Evolutionary conservation across 1,284 basidiomycete species (phyloP), one percentile per base, ranked within the genome.

Genomic region (Coniferiporia sulphurascens): DNA sequence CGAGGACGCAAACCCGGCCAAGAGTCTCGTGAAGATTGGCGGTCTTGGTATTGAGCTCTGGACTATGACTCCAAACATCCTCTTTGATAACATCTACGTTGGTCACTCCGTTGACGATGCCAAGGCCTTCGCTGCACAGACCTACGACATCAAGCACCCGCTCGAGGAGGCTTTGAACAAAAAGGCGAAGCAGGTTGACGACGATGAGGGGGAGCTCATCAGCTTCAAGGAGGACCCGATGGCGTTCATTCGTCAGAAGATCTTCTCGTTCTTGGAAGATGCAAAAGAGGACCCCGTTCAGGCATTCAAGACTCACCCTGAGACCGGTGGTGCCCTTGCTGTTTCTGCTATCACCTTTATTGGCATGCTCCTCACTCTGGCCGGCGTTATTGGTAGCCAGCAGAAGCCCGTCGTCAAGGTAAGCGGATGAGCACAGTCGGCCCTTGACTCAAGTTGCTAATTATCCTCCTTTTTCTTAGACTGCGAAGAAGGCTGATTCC

Each of bases 51-150:
- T 98, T 64, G 95, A 98, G 75, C 85, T 98, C 69, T 98, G 95
- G 95, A 95, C 94, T 59, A 98, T 98, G 95, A 95, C 93, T 52
- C 94, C 97, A 76, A 91, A 95, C 71, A 97, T 97, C 67, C 84
- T 97, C 68, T 97, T 95, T 73, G 86, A 93, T 77, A 95, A 97
- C 81, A 85, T 98, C 70, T 98, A 93, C 78, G 76, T 98, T 63
- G 94, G 94, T 62, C 87, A 94, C 79, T 94, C 93, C 35, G 72
- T 83, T 60, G 83, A 84, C 52, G 91, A 95, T 64, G 95, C 95
- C 66, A 86, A 89, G 73, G 74, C 77, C 13, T 77, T 98, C 66
- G 91, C 93, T 62, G 76, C 80, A 48, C 91, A 95, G 76, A 92
- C 93, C 17, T 97, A 88, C 75, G 82, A 85, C 65, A 71, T 95